Base-by-base conservation (phyloP, 495 filamentous ascomycete species). In the Elaphomyces granulatus region DNA sequence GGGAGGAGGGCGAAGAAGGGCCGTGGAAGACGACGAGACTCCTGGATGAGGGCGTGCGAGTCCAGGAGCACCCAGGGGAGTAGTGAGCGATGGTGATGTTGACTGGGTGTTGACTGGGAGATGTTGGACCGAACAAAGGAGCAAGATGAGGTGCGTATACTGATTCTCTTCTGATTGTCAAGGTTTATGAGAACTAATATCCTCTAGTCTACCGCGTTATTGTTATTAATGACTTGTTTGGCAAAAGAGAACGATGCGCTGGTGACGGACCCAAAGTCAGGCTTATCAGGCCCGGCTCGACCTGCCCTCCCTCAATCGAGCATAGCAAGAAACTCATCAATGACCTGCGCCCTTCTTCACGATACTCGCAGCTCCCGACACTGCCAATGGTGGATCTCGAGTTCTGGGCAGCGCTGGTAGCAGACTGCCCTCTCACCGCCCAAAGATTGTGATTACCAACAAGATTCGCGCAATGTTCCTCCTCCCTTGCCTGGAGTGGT, bases 371-470 rank as follows among this genome's bases (percentile, higher is more conserved):
- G 45, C 59, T 94, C 2, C 81, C 85, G 15, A 63, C 78, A 10
- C 83, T 87, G 7, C 85, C 86, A n/a, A 94, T 98, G 86, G 96
- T 92, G 6, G 90, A 96, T 54, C 76, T 96, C 43, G 92, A 98
- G 44, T 98, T 98, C 59, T 98, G 90, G 70, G 83, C 87, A 42
- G 92, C 90, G 1, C 67, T 98, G 35, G 90, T 96, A 31, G 78
- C 86, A 42, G 87, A 98, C 59, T 96, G 94, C 47, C 82, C 85
- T 14, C 81, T 85, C 50, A 95, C 90, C 6, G 87, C 85, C 3
- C 80, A 88, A 51, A 76, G 86, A 38, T 68, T 98, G 16, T 98
- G 45, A 76, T 93, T 15, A 82, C 88, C 20, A 94, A 90, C 52
- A 98, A 98, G 62, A 90, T 96, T 38, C 71, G 87, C 43, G 78